Conservation (phyloP, 805 yeast genomes). For the Wickerhamiella spandovensis region DNA sequence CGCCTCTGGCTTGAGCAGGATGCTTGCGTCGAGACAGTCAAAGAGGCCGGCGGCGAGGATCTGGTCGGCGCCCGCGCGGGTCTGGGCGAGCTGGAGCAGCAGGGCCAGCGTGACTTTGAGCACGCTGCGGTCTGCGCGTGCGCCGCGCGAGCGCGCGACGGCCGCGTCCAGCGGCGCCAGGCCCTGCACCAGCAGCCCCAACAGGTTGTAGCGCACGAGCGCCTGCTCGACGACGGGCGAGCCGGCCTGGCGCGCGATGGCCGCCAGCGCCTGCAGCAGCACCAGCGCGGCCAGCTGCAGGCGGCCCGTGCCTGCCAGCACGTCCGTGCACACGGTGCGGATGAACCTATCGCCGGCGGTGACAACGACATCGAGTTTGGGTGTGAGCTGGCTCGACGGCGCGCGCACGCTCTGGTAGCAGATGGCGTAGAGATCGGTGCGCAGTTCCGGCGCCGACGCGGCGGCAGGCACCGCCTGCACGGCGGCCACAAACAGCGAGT, state of each 20-base stretch:
- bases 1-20: conserved; percentile 56
- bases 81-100: conserved; percentile 60
- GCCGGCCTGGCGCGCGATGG: conserved; percentile 37
- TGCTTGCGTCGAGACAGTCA: conserved; percentile 41
- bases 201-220: conserved; percentile 50
- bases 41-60: conserved; percentile 64
- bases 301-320: conserved; percentile 39
- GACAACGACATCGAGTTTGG: conserved; percentile 38
- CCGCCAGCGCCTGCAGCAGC: conserved; percentile 55
- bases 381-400: conserved; percentile 26
- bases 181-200: conserved; percentile 51
- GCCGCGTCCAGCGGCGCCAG: conserved; percentile 34
- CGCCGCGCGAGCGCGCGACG: conserved; percentile 14
- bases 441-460: conserved; percentile 46
- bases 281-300: conserved; percentile 62
- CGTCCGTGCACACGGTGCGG: conserved; percentile 59
- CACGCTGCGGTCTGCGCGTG: conserved; percentile 30
- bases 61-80: conserved; percentile 63
- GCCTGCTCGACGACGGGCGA: conserved; percentile 45
- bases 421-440: conserved; percentile 70
- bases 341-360: conserved; percentile 49
- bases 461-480: conserved; percentile 62
- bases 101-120: conserved; percentile 60
- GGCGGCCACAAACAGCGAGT: conserved; percentile 60
- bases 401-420: conserved; percentile 47